Percentiles rank a stretch among this genome's conserved stretches.
Conservation (phyloP, 345 rosid genomes). For the Tarenaya hassleriana region DNA sequence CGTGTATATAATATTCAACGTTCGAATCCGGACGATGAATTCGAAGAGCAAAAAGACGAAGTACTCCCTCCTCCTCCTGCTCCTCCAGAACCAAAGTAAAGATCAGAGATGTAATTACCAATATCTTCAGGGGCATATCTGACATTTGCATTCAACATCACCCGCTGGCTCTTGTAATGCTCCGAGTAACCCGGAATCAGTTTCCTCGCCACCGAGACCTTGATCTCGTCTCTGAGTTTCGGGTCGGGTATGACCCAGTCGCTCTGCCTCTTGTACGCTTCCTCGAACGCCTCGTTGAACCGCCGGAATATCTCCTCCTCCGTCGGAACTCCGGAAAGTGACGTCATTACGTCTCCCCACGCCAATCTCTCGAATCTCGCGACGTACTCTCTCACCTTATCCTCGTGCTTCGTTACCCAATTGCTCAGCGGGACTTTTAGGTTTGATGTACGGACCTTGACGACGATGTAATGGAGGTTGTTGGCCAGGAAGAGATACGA, state of each 20-base stretch:
- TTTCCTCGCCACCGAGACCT: slow-evolving; percentile 39
- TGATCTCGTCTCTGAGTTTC: slow-evolving; percentile 46
- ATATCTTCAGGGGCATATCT: slow-evolving; percentile 60
- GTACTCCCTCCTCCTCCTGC: slow-evolving; percentile 10
- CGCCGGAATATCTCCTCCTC: slow-evolving; percentile 30
- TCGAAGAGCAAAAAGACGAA: background rate
- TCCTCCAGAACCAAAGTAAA: slow-evolving; percentile 25
- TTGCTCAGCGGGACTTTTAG: slow-evolving; percentile 47
- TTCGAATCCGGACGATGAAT: background rate
- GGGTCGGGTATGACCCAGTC: slow-evolving; percentile 55
- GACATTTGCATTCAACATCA: slow-evolving; percentile 14
- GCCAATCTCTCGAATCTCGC: slow-evolving; percentile 54
- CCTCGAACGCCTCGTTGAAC: slow-evolving; percentile 54
- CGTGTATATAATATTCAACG: too few relatives aligned
- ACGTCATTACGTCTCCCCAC: slow-evolving; percentile 44
- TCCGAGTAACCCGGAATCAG: slow-evolving; percentile 37
- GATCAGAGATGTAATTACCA: slow-evolving; percentile 45
- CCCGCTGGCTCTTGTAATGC: slow-evolving; percentile 32
- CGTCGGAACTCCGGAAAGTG: slow-evolving; percentile 33
- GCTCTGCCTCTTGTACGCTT: slow-evolving; percentile 42
- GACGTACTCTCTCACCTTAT: slow-evolving; percentile 45
- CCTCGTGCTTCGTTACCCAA: slow-evolving; percentile 53
- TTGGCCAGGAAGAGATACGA: slow-evolving; percentile 39
- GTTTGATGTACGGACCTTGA: slow-evolving; percentile 47
- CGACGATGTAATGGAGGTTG: slow-evolving; percentile 58